Evolutionary conservation across 306 rosid genomes (phyloP), one percentile per base, ranked within the genome.

Genomic region (Gastrolobium villosum): DNA sequence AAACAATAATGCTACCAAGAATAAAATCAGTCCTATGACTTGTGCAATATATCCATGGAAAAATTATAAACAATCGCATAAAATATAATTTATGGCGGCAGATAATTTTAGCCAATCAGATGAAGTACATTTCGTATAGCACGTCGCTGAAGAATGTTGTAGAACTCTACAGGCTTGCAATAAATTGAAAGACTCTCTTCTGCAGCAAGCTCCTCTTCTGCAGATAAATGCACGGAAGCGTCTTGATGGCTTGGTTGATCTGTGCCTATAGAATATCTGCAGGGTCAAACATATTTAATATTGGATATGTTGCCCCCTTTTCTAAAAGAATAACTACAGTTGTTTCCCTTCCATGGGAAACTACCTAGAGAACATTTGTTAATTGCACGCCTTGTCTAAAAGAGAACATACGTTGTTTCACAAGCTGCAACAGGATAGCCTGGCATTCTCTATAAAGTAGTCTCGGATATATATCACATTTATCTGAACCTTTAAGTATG

Each of bases 141-240:
- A 2, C 94, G 98, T 39, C 82, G 86, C 54, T 56, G 89, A 77
- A 95, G 81, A 62, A 76, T 71, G 90, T 95, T 93, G 90, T 95
- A 95, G 43, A 93, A 72, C 79, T 91, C 98, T 31, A 91, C 85
- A 20, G 97, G 98, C 87, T 86, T 75, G 94, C 98, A 93, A 83
- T 87, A 93, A 60, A 75, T 14, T n/a, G 93, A 64, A 40, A 95
- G 81, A 84, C 90, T 91, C 76, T 86, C 88, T 80, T 87, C 92
- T 11, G 96, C 94, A 52, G 77, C 93, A 44, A 57, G 50, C 82
- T 79, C 93, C 83, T 95, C 97, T 78, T 87, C 94, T 0, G 48
- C 74, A 75, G 99, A 85, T 84, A 93, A 75, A 50, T 79, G 86
- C 78, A 52, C 86, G 6, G 73, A 81, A 75, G 85, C 67, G 74